These are phyloP conservation scores for Pestalotiopsis sp. DNA, from an alignment of 2,329 filamentous ascomycete genomes.

Conservation along the genomic window DNA sequence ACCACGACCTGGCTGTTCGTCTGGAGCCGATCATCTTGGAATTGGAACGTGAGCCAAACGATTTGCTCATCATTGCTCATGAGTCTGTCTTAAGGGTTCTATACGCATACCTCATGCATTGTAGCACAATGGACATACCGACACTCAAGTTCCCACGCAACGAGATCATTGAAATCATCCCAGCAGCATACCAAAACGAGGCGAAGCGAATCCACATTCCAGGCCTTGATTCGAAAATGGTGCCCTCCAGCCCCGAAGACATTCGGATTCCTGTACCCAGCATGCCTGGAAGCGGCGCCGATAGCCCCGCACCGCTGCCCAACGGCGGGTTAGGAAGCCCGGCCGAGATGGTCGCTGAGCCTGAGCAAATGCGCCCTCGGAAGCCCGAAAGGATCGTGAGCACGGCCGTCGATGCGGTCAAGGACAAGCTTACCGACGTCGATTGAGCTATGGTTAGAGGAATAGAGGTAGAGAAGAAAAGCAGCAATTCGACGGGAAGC, in stretches of 20 bases:
- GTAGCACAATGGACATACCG: constrained; percentile 92
- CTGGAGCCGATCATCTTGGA: constrained; percentile 97
- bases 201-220: constrained; percentile 89
- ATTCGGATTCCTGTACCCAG: constrained; percentile 73
- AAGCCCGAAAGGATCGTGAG: constrained; percentile 30
- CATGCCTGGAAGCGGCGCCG: constrained; percentile 28
- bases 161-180: constrained; percentile 98
- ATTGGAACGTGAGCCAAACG: constrained; percentile 93
- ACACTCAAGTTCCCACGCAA: constrained; percentile 90
- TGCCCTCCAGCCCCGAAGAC: constrained; percentile 78
- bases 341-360: constrained; percentile 36
- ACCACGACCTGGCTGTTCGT: constrained; percentile 96
- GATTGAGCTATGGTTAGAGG: constrained; percentile 20
- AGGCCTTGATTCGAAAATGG: constrained; percentile 61
- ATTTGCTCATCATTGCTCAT: constrained; percentile 97
- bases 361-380: constrained; percentile 18
- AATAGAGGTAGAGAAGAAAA: background rate
- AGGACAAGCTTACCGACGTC: constrained; percentile 32
- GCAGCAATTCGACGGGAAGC: background rate
- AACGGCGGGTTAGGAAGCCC: constrained; percentile 50
- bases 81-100: constrained; percentile 96
- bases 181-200: constrained; percentile 95
- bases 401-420: constrained; percentile 29
- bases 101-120: constrained; percentile 98
- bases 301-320: constrained; percentile 43